Evolutionary conservation across 257 asterid species (phyloP).

Genomic region (Lithospermum erythrorhizon): DNA sequence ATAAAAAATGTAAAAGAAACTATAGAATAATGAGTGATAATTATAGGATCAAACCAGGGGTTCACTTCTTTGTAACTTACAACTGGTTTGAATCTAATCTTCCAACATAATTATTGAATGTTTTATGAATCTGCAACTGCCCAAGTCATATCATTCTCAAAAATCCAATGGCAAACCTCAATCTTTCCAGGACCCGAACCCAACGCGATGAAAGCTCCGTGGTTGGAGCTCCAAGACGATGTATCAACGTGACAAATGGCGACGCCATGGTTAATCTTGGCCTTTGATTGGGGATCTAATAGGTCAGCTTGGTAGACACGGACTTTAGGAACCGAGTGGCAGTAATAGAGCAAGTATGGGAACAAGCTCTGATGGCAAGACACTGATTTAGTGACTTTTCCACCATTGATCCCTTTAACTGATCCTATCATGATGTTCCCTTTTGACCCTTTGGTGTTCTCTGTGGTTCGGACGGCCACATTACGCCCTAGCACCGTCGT

Average conservation of each 20-base stretch:
- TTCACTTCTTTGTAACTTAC: constrained; percentile 37
- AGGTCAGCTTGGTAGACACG: constrained; percentile 72
- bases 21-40: constrained; percentile 1
- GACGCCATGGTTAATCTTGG: constrained; percentile 51
- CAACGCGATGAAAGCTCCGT: constrained; percentile 54
- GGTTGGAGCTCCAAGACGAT: constrained; percentile 49
- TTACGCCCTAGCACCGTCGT: constrained; percentile 52
- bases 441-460: constrained; percentile 27
- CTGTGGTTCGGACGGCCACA: constrained; percentile 39
- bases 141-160: constrained; percentile 74
- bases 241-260: constrained; percentile 73
- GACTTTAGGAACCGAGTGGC: constrained; percentile 77
- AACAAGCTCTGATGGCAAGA: constrained; percentile 63
- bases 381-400: constrained; percentile 49
- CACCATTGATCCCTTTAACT: constrained; percentile 53
- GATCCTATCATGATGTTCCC: constrained; percentile 28
- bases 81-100: constrained; percentile 28
- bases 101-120: neutral
- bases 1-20: neutral
- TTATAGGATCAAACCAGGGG: constrained; percentile 33
- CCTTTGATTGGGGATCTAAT: constrained; percentile 30
- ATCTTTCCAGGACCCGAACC: constrained; percentile 57
- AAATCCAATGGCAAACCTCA: constrained; percentile 79
- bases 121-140: constrained; percentile 32
- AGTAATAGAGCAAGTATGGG: constrained; percentile 55